A percentile compares a stretch with the other conserved stretches of the same genome.
Conservation (phyloP, 768 basidiomycete genomes). For the Gyrodon lividus region DNA sequence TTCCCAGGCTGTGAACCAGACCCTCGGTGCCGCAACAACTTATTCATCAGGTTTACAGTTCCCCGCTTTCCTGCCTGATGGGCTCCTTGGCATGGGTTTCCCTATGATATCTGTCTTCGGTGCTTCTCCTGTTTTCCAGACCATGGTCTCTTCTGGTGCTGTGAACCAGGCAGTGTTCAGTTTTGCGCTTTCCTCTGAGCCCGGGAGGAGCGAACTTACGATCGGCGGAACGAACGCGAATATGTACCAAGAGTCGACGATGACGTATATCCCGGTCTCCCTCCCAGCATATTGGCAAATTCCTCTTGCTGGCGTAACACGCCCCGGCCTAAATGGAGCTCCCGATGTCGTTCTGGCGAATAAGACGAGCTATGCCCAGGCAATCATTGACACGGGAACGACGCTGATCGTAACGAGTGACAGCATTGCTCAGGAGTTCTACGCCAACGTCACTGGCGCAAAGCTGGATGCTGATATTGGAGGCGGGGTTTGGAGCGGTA, state of each 20-base stretch:
- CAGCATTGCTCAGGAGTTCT: slow-evolving; percentile 26
- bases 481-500: slow-evolving; percentile 38
- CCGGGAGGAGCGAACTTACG: slow-evolving; percentile 48
- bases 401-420: slow-evolving; percentile 29
- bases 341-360: slow-evolving; percentile 26
- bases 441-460: slow-evolving; percentile 31
- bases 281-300: slow-evolving; percentile 40
- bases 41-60: slow-evolving; percentile 34
- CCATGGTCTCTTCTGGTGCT: slow-evolving; percentile 38
- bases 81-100: slow-evolving; percentile 45
- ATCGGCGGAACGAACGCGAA: slow-evolving; percentile 52
- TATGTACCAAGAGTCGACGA: slow-evolving; percentile 42
- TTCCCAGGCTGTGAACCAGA: slow-evolving; percentile 37
- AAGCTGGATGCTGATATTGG: slow-evolving; percentile 22
- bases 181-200: slow-evolving; percentile 43
- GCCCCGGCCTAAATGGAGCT: slow-evolving; percentile 19
- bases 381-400: slow-evolving; percentile 38
- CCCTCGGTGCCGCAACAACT: slow-evolving; percentile 41
- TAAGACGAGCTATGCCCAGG: slow-evolving; percentile 18
- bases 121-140: slow-evolving; percentile 43
- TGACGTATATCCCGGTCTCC: slow-evolving; percentile 38
- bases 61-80: slow-evolving; percentile 35
- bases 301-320: slow-evolving; percentile 27
- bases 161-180: slow-evolving; percentile 42
- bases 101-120: slow-evolving; percentile 35